Percentiles rank a stretch among this genome's conserved stretches.
phyloP scores from a whole-genome alignment of 495 filamentous ascomycete species.

The Neurospora sp. region DNA sequence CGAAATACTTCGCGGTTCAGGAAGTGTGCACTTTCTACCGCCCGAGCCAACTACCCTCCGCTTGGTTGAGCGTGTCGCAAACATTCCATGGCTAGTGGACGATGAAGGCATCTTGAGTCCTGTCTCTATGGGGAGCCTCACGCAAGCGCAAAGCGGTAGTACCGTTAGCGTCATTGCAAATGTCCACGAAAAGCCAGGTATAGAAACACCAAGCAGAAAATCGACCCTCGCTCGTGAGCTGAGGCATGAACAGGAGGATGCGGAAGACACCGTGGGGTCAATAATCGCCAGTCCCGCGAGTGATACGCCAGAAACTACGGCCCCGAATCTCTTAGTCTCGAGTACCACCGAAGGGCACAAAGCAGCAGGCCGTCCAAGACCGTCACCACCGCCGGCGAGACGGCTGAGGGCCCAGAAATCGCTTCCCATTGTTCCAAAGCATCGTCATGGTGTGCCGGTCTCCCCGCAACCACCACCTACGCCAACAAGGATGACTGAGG shows the following conservation, averaged over 20 bases:
- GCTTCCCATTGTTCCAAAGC: conserved; percentile 36
- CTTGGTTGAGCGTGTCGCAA: conserved; percentile 69
- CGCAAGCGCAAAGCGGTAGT: conserved; percentile 36
- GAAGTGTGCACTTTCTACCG: conserved; percentile 75
- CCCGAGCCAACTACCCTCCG: conserved; percentile 82
- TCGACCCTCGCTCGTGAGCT: conserved; percentile 17
- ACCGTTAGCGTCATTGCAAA: conserved; percentile 63
- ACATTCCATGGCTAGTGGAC: conserved; percentile 70
- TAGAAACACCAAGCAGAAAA: conserved; percentile 69
- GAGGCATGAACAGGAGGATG: conserved; percentile 4
- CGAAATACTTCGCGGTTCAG: conserved; percentile 48
- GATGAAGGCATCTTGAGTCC: conserved; percentile 22
- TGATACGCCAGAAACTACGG: background rate
- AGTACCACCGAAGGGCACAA: background rate
- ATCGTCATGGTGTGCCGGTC: conserved; percentile 36
- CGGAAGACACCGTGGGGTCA: background rate
- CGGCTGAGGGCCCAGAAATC: conserved; percentile 29
- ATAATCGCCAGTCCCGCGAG: background rate
- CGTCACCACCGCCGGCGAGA: conserved; percentile 11
- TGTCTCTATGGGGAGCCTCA: conserved; percentile 41
- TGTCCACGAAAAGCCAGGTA: conserved; percentile 74
- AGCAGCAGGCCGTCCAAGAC: conserved; percentile 2
- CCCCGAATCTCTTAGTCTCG: background rate
- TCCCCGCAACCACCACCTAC: conserved; percentile 10
- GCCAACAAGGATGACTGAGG: conserved; percentile 7